A percentile compares a stretch with the other conserved stretches of the same genome.
Conservation (phyloP, 306 rosid genomes). For the Potentilla sterilis region DNA sequence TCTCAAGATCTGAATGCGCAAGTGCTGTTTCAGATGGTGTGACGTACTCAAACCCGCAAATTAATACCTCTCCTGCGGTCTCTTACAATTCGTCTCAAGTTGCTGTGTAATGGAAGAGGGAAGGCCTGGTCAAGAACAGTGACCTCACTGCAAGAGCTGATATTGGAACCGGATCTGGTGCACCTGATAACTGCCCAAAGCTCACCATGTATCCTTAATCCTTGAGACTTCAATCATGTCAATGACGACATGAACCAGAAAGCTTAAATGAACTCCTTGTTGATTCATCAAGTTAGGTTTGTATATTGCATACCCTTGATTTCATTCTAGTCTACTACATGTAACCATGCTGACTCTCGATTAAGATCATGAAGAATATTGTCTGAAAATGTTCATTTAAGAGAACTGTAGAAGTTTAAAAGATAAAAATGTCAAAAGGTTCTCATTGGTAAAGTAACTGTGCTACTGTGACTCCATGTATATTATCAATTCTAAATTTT, state of each 20-base stretch:
- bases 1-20: conserved; percentile 83
- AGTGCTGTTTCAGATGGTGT: conserved; percentile 66
- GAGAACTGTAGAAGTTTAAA: background rate
- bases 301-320: background rate
- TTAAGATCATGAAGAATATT: background rate
- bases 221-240: conserved; percentile 63
- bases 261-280: background rate
- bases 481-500: too few relatives aligned
- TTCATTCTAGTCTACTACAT: background rate
- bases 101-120: conserved; percentile 49
- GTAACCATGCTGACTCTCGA: background rate
- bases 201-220: conserved; percentile 77
- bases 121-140: conserved; percentile 79
- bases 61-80: conserved; percentile 72
- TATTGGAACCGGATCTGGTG: conserved; percentile 82
- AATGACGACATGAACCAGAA: conserved; percentile 25
- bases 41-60: conserved; percentile 72
- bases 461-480: too few relatives aligned
- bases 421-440: background rate
- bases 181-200: conserved; percentile 87
- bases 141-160: conserved; percentile 64
- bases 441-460: background rate
- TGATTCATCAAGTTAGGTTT: background rate
- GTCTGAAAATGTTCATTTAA: background rate
- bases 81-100: conserved; percentile 66